Base-by-base conservation (phyloP, 345 rosid genomes). In the Punica granatum region DNA sequence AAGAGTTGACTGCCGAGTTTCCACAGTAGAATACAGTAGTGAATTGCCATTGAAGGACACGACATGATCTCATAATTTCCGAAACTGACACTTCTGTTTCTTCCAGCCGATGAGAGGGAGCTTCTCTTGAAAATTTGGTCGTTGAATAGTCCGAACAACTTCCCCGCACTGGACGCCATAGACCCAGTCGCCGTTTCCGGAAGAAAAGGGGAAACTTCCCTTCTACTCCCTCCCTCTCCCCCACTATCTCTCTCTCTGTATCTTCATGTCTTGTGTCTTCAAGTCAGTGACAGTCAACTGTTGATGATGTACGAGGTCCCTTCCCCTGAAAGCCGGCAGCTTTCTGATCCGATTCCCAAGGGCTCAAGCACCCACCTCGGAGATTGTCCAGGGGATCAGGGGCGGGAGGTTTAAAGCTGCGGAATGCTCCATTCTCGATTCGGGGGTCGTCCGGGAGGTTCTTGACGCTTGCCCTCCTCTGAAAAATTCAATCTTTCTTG, bases 221-320 rank as follows among this genome's bases (percentile, higher is more conserved):
- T 62, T 69, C 48, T 53, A 35, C 31, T 28, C 59, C 13, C 23
- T 48, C 35, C 56, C 48, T 25, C n/a, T n/a, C n/a, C n/a, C n/a
- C n/a, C n/a, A n/a, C n/a, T n/a, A 1, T 3, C 34, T 60, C 63
- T 60, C 36, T 31, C 63, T 60, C 28, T 12, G 12, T 54, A 18
- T 32, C 37, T 16, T 31, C 53, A 2, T 69, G 23, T 33, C 46
- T 36, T 1, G 58, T 48, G 72, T 62, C 28, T 36, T 9, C 35
- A 62, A 69, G 46, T 69, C 60, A 37, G 67, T 69, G 46, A 62
- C 60, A 37, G 67, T 69, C 72, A 35, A 69, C 72, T 16, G 60
- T 21, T n/a, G 30, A 51, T 51, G 58, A 19, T 28, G 46, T 13
- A 25, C 60, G 34, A 46, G 42, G 44, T 49, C 46, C 32, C 67